Percentiles rank a stretch among this genome's conserved stretches.
Conservation (phyloP, 2,329 filamentous ascomycete species). For the Paracoccidioides lutzii region DNA sequence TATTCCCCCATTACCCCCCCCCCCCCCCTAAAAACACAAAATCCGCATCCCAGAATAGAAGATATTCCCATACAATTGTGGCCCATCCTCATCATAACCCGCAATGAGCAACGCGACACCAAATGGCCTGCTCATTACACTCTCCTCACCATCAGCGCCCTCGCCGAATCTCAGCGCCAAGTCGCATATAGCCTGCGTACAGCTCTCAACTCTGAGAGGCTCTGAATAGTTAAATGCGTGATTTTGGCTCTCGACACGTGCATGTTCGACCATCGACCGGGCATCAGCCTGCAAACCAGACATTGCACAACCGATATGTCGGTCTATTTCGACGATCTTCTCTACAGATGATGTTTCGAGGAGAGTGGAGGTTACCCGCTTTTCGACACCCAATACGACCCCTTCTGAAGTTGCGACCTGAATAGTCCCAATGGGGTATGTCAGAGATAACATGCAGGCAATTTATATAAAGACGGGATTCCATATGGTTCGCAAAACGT, state of each 20-base stretch:
- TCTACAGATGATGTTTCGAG: slow-evolving; percentile 96
- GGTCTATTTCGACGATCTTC: slow-evolving; percentile 99
- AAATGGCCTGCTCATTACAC: slow-evolving; percentile 95
- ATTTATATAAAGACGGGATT: neutral
- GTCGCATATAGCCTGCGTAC: slow-evolving; percentile 97
- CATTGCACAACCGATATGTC: slow-evolving; percentile 98
- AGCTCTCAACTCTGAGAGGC: slow-evolving; percentile 87
- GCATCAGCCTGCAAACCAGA: slow-evolving; percentile 94
- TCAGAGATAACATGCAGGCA: slow-evolving; percentile 4
- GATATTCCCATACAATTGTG: slow-evolving; percentile 53
- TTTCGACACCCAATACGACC: slow-evolving; percentile 94
- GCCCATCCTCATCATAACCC: slow-evolving; percentile 92
- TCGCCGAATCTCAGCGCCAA: slow-evolving; percentile 91
- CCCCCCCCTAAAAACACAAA: too few species aligned
- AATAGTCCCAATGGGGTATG: slow-evolving; percentile 10
- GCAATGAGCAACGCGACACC: slow-evolving; percentile 94
- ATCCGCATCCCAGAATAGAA: neutral
- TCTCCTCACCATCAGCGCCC: slow-evolving; percentile 94
- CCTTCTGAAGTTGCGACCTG: slow-evolving; percentile 82
- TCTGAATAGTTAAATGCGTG: slow-evolving; percentile 98
- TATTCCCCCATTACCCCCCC: too few species aligned
- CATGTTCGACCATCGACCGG: slow-evolving; percentile 95
- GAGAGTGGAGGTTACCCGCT: slow-evolving; percentile 93
- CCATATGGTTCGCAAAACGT: slow-evolving; percentile 19
- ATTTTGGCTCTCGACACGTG: slow-evolving; percentile 91